Conservation (phyloP, 352 stramenopile species). For the Pythium rishiriense region DNA sequence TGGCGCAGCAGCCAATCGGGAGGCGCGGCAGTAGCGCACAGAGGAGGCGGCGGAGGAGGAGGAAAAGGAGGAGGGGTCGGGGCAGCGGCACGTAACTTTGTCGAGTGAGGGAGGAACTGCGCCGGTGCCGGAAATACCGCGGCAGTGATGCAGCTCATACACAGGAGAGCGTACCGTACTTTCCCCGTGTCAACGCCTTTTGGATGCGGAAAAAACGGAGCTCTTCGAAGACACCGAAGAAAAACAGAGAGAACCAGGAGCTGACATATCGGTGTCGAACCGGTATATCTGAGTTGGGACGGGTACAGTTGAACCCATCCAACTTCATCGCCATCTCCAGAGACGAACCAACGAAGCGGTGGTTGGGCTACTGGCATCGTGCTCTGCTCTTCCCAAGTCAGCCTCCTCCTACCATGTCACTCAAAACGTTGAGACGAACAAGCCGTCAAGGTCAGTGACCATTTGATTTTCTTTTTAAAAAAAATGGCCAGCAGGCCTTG, state of each 20-base stretch:
- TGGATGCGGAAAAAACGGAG: not conserved
- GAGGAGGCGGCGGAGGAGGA: not conserved
- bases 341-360: not conserved
- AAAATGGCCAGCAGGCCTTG: no score
- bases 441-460: no score
- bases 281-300: constrained; percentile 13
- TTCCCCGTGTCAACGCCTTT: not conserved
- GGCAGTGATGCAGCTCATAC: not conserved
- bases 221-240: not conserved
- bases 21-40: not conserved
- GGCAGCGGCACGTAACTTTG: not conserved
- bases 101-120: not conserved
- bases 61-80: no score
- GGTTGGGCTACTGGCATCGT: no score
- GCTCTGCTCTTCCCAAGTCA: no score
- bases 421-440: no score
- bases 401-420: no score
- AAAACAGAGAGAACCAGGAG: not conserved
- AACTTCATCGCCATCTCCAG: not conserved
- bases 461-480: no score
- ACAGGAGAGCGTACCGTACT: not conserved
- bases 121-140: constrained; percentile 9
- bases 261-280: constrained; percentile 3
- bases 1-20: constrained; percentile 4
- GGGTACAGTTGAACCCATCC: constrained; percentile 13